A percentile compares a stretch with the other conserved stretches of the same genome.
Conservation (phyloP, 352 stramenopile species). For the Peronospora destructor region DNA sequence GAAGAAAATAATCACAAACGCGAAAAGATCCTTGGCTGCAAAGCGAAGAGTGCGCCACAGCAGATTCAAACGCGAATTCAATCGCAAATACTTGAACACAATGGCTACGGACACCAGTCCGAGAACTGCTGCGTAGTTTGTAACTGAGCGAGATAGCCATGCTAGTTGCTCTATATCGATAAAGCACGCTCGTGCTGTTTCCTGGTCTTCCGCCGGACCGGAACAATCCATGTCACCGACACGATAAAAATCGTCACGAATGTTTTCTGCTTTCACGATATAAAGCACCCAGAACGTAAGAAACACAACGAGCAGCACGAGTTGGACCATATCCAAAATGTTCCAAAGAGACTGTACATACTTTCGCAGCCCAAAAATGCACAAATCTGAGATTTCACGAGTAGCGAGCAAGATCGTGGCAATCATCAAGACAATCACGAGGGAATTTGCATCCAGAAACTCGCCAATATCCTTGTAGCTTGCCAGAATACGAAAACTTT, state of each 20-base stretch:
- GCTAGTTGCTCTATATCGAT: slow-evolving; percentile 52
- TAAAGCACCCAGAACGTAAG: slow-evolving; percentile 55
- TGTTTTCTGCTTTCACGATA: slow-evolving; percentile 41
- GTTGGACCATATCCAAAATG: slow-evolving; percentile 62
- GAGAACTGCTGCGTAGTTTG: slow-evolving; percentile 50
- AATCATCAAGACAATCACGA: slow-evolving; percentile 55
- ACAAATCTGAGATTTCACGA: slow-evolving; percentile 49
- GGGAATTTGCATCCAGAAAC: slow-evolving; percentile 47
- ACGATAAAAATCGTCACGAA: slow-evolving; percentile 41
- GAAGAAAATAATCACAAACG: slow-evolving; percentile 77
- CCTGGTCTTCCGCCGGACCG: slow-evolving; percentile 37
- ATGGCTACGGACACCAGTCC: slow-evolving; percentile 66
- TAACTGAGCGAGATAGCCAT: slow-evolving; percentile 41
- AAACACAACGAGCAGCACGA: slow-evolving; percentile 60
- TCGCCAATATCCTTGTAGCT: slow-evolving; percentile 39
- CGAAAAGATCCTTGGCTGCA: slow-evolving; percentile 62
- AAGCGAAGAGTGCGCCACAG: slow-evolving; percentile 76
- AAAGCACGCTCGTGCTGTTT: slow-evolving; percentile 40
- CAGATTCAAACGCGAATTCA: slow-evolving; percentile 70
- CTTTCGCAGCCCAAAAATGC: slow-evolving; percentile 40
- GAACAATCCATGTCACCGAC: slow-evolving; percentile 52
- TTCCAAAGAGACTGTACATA: slow-evolving; percentile 80
- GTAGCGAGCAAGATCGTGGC: slow-evolving; percentile 44
- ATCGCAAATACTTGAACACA: slow-evolving; percentile 77
- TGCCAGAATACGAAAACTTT: slow-evolving; percentile 62